A percentile compares a stretch with the other conserved stretches of the same genome.
These are phyloP conservation scores for Colletotrichum filicis DNA, from an alignment of 2,329 filamentous ascomycete species.

Conservation along the genomic window DNA sequence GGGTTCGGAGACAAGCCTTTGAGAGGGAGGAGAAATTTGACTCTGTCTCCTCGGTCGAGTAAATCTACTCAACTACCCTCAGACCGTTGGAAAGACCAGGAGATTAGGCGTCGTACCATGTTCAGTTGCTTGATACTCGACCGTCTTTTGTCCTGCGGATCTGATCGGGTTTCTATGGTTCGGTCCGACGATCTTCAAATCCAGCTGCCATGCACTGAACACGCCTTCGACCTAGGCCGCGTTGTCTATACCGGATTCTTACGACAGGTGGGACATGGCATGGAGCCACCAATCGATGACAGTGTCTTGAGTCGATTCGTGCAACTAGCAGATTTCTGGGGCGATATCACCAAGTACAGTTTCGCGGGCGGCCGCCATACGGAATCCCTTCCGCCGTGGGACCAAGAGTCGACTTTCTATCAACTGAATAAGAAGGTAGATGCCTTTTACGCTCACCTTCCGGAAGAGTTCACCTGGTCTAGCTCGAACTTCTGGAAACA, in stretches of 20 bases:
- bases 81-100: constrained; percentile 52
- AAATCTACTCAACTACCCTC: constrained; percentile 16
- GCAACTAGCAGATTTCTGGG: constrained; percentile 69
- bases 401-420: constrained; percentile 63
- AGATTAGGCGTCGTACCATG: constrained; percentile 76
- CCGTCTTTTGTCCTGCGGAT: constrained; percentile 73
- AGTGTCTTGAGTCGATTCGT: constrained; percentile 65
- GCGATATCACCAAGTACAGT: constrained; percentile 67
- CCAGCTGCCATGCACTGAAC: constrained; percentile 75
- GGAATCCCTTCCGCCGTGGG: constrained; percentile 68
- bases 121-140: constrained; percentile 82
- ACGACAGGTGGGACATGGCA: constrained; percentile 34
- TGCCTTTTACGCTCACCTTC: constrained; percentile 56
- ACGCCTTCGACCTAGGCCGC: constrained; percentile 71
- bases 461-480: constrained; percentile 56
- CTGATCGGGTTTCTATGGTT: constrained; percentile 69
- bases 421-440: constrained; percentile 62
- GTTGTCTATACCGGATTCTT: constrained; percentile 66
- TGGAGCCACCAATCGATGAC: constrained; percentile 48
- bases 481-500: constrained; percentile 73
- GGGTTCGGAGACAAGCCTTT: constrained; percentile 63
- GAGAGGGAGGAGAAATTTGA: constrained; percentile 33
- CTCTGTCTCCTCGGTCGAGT: constrained; percentile 28
- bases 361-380: constrained; percentile 62
- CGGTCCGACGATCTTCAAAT: constrained; percentile 69